phyloP scores from a whole-genome alignment of 2,329 filamentous ascomycete genomes.

The Sphaerostilbella broomeana region DNA sequence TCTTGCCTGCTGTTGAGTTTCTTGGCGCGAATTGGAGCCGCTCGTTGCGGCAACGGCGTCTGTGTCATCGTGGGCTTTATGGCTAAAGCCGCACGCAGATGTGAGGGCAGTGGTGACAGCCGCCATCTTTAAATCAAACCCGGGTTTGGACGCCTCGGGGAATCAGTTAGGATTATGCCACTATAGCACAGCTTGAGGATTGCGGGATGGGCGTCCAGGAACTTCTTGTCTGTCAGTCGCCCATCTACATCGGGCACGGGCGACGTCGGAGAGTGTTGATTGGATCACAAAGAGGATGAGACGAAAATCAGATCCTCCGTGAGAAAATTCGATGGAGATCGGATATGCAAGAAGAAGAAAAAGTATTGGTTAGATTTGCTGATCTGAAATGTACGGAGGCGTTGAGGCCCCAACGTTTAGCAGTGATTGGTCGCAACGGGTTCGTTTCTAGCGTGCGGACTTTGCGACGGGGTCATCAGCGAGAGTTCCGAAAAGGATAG shows the following conservation, averaged over 20 bases:
- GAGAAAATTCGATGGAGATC: no score
- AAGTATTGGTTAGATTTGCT: constrained; percentile 1
- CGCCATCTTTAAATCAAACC: constrained; percentile 31
- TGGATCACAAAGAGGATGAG: background rate
- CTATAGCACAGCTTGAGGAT: no score
- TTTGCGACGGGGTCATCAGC: no score
- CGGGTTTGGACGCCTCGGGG: no score
- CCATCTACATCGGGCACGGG: background rate
- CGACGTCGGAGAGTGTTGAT: background rate
- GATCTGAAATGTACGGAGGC: constrained; percentile 10
- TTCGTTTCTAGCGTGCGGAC: no score
- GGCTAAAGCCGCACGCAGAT: constrained; percentile 30
- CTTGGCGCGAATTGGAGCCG: constrained; percentile 31
- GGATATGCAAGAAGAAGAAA: no score
- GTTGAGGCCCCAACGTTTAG: constrained; percentile 6
- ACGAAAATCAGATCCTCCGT: no score
- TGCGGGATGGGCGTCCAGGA: no score
- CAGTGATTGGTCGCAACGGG: constrained; percentile 6
- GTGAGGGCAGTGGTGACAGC: constrained; percentile 33
- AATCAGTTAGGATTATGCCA: no score
- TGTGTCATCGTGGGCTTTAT: constrained; percentile 26
- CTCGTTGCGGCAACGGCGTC: constrained; percentile 32
- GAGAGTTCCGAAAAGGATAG: no score
- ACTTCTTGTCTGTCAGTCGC: no score
- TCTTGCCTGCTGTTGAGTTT: constrained; percentile 26